These are phyloP conservation scores for Penicillium sp. DNA, from an alignment of 2,329 filamentous ascomycete genomes.

Conservation along the genomic window DNA sequence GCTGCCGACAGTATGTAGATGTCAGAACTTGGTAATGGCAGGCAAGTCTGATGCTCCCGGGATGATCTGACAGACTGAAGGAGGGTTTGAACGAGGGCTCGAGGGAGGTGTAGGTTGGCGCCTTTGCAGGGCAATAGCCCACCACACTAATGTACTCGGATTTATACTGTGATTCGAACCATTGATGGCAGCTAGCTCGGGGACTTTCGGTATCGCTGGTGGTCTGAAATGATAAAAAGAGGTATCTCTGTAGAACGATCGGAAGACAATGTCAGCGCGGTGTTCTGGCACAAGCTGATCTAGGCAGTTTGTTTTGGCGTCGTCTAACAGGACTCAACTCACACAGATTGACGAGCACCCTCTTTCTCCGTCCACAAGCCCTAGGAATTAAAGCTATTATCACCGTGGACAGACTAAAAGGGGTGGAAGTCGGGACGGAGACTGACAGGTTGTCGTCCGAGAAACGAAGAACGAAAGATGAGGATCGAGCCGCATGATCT, in stretches of 20 bases:
- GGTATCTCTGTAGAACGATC: conserved; percentile 17
- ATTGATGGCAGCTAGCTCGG: conserved; percentile 5
- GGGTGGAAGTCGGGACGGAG: conserved; percentile 27
- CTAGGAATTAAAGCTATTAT: conserved; percentile 15
- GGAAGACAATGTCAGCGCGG: conserved; percentile 11
- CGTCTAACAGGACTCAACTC: conserved; percentile 21
- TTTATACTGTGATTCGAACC: conserved; percentile 4
- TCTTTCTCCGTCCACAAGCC: conserved; percentile 23
- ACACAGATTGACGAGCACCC: conserved; percentile 33
- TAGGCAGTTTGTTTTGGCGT: conserved; percentile 16
- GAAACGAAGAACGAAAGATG: conserved; percentile 33
- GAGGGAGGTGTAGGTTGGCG: not conserved
- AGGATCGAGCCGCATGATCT: conserved; percentile 30
- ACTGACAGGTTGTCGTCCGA: conserved; percentile 40
- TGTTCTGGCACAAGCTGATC: conserved; percentile 4
- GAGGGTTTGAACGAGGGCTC: not conserved
- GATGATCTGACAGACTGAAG: not conserved
- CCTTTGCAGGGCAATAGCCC: not conserved
- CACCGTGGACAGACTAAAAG: conserved; percentile 21
- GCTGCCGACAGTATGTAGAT: not conserved
- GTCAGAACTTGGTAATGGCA: not conserved
- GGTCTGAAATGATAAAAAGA: not conserved
- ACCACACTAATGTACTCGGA: not conserved
- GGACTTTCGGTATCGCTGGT: not conserved
- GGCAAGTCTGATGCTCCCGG: not conserved